A percentile compares a stretch with the other conserved stretches of the same genome.
Evolutionary conservation across 345 rosid genomes (phyloP).

Genomic region (Eucalyptus victrix): DNA sequence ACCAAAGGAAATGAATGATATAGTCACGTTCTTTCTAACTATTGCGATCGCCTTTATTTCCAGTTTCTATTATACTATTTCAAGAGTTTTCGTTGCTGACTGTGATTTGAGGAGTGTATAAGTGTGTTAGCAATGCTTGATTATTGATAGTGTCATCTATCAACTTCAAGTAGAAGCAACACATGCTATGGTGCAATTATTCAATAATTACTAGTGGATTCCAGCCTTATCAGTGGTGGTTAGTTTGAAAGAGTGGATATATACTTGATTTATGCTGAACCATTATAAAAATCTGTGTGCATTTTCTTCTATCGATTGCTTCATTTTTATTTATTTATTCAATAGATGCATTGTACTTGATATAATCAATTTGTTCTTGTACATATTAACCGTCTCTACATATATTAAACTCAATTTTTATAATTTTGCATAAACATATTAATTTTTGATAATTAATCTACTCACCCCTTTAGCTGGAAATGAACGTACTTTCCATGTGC

Average conservation of each 20-base stretch:
- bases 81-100: rapidly evolving
- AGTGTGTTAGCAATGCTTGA: neutral
- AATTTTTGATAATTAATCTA: too few species aligned
- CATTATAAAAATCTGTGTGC: neutral
- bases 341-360: neutral
- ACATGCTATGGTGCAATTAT: neutral
- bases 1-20: too few species aligned
- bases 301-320: neutral
- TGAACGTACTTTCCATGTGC: too few species aligned
- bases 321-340: too few species aligned
- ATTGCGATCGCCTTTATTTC: too few species aligned
- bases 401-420: neutral
- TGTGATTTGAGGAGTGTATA: neutral
- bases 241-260: neutral
- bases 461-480: too few species aligned
- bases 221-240: neutral
- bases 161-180: neutral
- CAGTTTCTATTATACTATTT: neutral
- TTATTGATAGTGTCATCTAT: neutral
- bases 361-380: neutral
- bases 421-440: too few species aligned
- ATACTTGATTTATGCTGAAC: rapidly evolving
- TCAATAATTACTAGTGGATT: neutral
- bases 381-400: neutral
- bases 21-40: neutral